Evolutionary conservation across 2,329 filamentous ascomycete species (phyloP), one percentile per base, ranked within the genome.

Genomic region (Fusarium metavorans): DNA sequence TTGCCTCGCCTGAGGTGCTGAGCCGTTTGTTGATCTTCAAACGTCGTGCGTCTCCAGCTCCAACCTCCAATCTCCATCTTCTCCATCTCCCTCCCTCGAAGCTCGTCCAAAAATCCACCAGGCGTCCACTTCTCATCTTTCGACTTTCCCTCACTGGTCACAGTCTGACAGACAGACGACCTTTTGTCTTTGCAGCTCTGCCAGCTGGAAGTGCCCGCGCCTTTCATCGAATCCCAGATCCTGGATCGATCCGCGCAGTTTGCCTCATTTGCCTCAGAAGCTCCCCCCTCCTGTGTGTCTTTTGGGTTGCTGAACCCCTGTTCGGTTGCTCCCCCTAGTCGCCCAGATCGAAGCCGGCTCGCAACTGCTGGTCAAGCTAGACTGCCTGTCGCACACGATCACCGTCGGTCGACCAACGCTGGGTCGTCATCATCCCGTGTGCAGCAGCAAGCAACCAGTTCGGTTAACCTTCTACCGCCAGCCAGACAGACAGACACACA

Each of bases 341-440:
- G 45, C 58, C 57, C 61, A 73, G 73, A 76, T 75, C 73, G 52
- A 75, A 75, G 64, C 58, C 66, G 27, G 66, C 35, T 74, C 64
- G 34, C 61, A 66, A 73, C 34, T 65, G 18, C 48, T 54, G 48
- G 48, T 54, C 48, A 32, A 54, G 27, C 48, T 54, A 32, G 48
- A 30, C 27, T 32, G 48, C 48, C 56, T 75, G 70, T 75, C 58
- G 64, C 69, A 75, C 72, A 75, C 73, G 73, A 75, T 76, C 73
- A 75, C 60, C 67, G 60, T 60, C 63, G 60, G 35, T 59, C 66
- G 63, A 61, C 63, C 67, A 74, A 54, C 62, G 52, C 52, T 64
- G 37, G 59, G 62, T 62, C 60, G 56, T 69, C 67, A 67, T 71
- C 64, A 62, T 68, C 62, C 48, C 37, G 67, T 68, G 66, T 66